Base-by-base conservation (phyloP, 106 monocot genomes). In the Cymbidium sinense region DNA sequence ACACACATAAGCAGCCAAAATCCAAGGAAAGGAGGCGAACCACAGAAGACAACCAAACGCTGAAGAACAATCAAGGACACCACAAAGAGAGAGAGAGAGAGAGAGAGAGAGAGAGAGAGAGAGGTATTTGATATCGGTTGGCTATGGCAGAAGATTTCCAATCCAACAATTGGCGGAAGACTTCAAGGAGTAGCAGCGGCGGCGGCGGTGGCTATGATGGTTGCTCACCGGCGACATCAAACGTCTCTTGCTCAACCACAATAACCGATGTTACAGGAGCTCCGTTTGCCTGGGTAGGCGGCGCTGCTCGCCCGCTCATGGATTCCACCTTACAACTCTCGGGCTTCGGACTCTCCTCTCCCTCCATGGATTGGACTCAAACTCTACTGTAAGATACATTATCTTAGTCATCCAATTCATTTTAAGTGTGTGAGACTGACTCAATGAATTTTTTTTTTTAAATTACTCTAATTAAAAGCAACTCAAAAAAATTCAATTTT, bases 71-170 rank as follows among this genome's bases (percentile, higher is more conserved):
- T 62, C 10, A 23, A 62, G 61, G 27, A 15, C 47, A 47, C 17
- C 17, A 47, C 47, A 47, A 21, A 62, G 61, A 61, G 23, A 61
- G 25, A 21, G 23, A 7, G 5, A 61, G 61, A 25, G 61, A 61
- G 61, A 23, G n/a, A 62, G 61, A 25, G 54, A 31, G 67, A 33
- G 67, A 33, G 30, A 33, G 67, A 67, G 31, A 67, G 67, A 67
- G 10, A 13, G n/a, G 0, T 67, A 31, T 28, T 8, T 30, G 64
- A 64, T 27, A 64, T 18, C 25, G 64, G 5, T 64, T 11, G 3
- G 34, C 71, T 15, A 71, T 71, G 71, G 71, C 71, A 20, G 71
- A 71, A 37, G 71, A 71, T n/a, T 71, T 71, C 71, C 34, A 71
- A 20, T 7, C 21, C 34, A 37, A 15, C 20, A 37, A 37, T n/a